These are phyloP conservation scores for Picea glauca DNA, from an alignment of 75 land plant genomes.

Conservation along the genomic window DNA sequence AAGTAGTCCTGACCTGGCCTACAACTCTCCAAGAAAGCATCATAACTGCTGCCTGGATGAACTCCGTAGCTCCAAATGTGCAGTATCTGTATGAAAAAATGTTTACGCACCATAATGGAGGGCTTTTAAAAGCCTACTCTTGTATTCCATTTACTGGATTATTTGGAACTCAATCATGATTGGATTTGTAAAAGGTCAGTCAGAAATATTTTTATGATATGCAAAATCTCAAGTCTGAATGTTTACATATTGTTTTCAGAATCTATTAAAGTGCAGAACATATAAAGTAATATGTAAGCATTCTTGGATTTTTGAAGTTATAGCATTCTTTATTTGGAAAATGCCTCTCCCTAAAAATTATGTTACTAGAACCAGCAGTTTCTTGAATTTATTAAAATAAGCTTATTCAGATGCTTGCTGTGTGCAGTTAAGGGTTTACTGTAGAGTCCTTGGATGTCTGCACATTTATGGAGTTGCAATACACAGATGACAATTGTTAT, in stretches of 20 bases:
- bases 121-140: background rate
- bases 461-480: background rate
- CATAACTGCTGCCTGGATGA: background rate
- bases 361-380: background rate
- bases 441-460: background rate
- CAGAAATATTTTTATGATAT: background rate
- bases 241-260: background rate
- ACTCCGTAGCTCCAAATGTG: background rate
- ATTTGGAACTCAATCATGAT: background rate
- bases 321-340: background rate
- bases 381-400: background rate
- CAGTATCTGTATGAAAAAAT: background rate
- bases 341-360: background rate
- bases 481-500: background rate
- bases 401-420: background rate
- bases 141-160: background rate
- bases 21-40: background rate
- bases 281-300: conserved; percentile 2
- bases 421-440: background rate
- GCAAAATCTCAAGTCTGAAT: background rate
- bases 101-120: background rate
- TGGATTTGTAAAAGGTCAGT: background rate
- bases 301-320: background rate
- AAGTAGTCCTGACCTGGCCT: background rate
- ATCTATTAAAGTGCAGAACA: background rate